phyloP scores from a whole-genome alignment of 2,329 filamentous ascomycete genomes.

The Fusarium sp. region DNA sequence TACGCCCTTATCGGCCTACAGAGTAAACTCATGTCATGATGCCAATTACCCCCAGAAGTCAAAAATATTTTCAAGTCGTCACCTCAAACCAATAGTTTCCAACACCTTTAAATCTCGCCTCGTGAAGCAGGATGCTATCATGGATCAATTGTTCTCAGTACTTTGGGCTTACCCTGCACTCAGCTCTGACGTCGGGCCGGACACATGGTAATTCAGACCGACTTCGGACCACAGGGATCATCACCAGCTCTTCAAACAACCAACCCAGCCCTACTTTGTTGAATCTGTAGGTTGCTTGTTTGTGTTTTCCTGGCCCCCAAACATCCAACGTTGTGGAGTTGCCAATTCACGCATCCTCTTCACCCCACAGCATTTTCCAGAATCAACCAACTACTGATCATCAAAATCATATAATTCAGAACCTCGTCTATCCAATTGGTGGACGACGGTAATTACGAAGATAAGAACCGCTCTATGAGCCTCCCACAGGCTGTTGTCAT shows the following conservation, averaged over 20 bases:
- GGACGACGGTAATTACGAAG: slow-evolving; percentile 33
- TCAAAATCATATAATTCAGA: slow-evolving; percentile 32
- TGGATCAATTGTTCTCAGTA: not conserved
- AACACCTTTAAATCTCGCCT: not conserved
- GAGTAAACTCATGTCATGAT: not conserved
- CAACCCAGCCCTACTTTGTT: not conserved
- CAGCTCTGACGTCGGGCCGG: not conserved
- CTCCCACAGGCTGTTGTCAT: slow-evolving; percentile 5
- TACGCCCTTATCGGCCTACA: not conserved
- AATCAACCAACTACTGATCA: slow-evolving; percentile 9
- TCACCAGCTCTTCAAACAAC: not conserved
- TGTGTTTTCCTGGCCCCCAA: not conserved
- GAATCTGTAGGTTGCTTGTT: not conserved
- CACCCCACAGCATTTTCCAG: not conserved
- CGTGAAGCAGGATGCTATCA: not conserved
- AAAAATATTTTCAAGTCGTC: not conserved
- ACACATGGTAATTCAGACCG: not conserved
- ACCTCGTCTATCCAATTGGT: slow-evolving; percentile 30
- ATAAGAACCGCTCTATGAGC: slow-evolving; percentile 36
- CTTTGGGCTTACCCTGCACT: not conserved
- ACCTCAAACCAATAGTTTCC: not conserved
- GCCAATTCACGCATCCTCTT: not conserved
- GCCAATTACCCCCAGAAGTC: not conserved
- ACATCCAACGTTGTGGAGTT: not conserved
- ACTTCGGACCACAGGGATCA: not conserved